These are phyloP conservation scores for Cytospora paraplurivora DNA, from an alignment of 2,329 filamentous ascomycete species.

Conservation along the genomic window DNA sequence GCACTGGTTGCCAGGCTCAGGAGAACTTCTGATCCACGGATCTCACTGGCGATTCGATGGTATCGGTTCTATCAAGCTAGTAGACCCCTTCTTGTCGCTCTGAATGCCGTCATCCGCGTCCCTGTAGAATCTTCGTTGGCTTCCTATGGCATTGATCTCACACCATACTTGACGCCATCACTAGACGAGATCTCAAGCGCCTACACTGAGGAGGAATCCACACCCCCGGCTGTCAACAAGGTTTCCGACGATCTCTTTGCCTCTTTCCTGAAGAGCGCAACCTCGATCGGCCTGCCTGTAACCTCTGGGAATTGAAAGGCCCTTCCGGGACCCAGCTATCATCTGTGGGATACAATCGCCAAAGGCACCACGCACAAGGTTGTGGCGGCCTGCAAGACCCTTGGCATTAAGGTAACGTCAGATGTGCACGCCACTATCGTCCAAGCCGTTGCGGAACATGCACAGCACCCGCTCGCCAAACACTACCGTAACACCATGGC, in stretches of 20 bases:
- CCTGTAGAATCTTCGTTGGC: background rate
- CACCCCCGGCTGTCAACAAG: background rate
- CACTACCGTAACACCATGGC: conserved; percentile 12
- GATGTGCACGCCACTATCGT: conserved; percentile 14
- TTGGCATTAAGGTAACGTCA: conserved; percentile 3
- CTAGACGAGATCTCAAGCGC: conserved; percentile 10
- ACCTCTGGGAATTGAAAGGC: background rate
- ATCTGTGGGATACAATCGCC: background rate
- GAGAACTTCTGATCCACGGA: background rate
- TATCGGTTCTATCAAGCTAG: conserved; percentile 8
- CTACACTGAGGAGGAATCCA: conserved; percentile 7
- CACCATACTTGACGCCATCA: background rate
- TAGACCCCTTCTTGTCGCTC: background rate
- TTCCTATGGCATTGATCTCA: conserved; percentile 9
- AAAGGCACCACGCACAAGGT: background rate
- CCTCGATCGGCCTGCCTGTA: conserved; percentile 8
- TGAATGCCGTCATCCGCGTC: background rate
- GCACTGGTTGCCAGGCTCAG: conserved; percentile 1
- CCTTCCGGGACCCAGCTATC: conserved; percentile 2
- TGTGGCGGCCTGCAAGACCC: background rate
- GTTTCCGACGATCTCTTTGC: background rate
- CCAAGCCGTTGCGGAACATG: background rate
- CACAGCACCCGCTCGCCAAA: conserved; percentile 12
- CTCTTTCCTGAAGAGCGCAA: background rate
- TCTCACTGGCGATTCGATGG: conserved; percentile 10